Evolutionary conservation across 176 grass and related monocot species (phyloP), one percentile per base, ranked within the genome.

Genomic region (Juncus effusus): DNA sequence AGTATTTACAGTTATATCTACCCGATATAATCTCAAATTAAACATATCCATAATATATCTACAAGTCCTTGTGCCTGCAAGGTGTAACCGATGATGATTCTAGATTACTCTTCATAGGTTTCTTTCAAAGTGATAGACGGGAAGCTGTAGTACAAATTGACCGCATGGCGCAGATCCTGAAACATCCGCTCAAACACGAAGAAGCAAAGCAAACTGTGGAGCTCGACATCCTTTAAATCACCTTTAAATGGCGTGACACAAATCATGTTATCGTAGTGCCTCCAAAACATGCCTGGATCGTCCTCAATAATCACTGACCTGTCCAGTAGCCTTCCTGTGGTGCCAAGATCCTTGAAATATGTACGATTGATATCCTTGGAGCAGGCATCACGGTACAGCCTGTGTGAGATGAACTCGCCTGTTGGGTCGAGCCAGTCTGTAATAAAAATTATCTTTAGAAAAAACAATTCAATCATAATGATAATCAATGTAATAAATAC

Each of bases 321-420:
- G 36, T 56, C 36, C 11, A 69, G 3, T 69, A 14, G 12, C 36
- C 66, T 69, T 38, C 66, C 38, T 1, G 62, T 44, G 7, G 66
- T 69, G 3, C 12, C 61, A n/a, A 64, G 39, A 41, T 64, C 61
- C 6, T 62, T 62, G 12, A 62, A 35, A 62, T 39, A 40, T 13
- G 13, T 10, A 4, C 36, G 37, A 10, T 64, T 64, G 3, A 38
- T 15, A 16, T 64, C 13, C 39, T 44, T 44, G 40, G 61, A 42
- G n/a, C 61, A 64, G 40, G 61, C 61, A 64, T 64, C 44, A 42
- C 44, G 61, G n/a, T 45, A 64, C 36, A 64, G 12, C 56, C 52
- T 12, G 51, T 69, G 36, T 3, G 36, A 39, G 9, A 69, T 69
- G 41, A 69, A 37, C 35, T 55, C 35, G 9, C 36, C 16, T 0